Conservation (phyloP, 768 basidiomycete species). For the Trametes elegans region DNA sequence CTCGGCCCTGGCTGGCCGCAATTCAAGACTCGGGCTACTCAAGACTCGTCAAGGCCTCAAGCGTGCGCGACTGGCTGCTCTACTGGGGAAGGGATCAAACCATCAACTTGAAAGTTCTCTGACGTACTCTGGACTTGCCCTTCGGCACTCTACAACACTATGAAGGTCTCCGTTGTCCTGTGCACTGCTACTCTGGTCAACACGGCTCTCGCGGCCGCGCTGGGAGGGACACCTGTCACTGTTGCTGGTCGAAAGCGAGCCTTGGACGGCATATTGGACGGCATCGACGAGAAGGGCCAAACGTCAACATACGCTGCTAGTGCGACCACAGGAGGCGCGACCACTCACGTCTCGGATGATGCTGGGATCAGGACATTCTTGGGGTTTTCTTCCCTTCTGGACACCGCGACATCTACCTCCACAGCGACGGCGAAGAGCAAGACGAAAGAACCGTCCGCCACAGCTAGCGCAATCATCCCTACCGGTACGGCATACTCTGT, state of each 20-base stretch:
- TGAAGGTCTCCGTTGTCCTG: conserved; percentile 1
- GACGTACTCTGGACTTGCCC: not conserved
- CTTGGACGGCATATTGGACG: conserved; percentile 6
- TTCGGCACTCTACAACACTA: not conserved
- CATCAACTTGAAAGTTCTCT: too few species aligned
- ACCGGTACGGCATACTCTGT: conserved; percentile 12
- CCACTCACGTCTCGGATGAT: not conserved
- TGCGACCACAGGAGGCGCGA: not conserved
- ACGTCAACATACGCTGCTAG: not conserved
- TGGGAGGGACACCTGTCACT: not conserved
- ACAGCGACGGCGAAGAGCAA: not conserved
- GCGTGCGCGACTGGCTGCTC: too few species aligned
- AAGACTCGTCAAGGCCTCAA: not conserved
- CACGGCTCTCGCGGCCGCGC: conserved; percentile 2
- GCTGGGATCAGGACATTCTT: too few species aligned
- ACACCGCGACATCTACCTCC: not conserved
- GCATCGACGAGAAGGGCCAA: not conserved
- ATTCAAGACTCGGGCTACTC: not conserved
- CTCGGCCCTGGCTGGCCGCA: conserved; percentile 12
- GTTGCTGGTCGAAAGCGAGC: not conserved
- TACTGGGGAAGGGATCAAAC: too few species aligned
- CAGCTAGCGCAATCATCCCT: too few species aligned
- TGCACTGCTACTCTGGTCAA: conserved; percentile 1
- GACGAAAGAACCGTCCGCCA: not conserved
- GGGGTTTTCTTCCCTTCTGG: too few species aligned